Base-by-base conservation (phyloP, 192 early-diverging fungal genomes). In the Backusella westeae region DNA sequence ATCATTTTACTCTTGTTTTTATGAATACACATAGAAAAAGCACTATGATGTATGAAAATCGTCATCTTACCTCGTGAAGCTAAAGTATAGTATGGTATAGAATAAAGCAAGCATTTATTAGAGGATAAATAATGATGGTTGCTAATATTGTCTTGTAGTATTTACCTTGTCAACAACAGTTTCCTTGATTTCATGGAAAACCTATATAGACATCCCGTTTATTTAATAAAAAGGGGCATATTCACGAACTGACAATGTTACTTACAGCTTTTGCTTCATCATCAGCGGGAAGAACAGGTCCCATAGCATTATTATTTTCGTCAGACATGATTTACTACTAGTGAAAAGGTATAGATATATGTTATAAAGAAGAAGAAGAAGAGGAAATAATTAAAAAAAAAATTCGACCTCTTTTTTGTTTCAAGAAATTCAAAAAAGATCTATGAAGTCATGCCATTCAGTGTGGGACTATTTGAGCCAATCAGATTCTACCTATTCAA, bases 291-390 rank as follows among this genome's bases (percentile, higher is more conserved):
- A 35, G 56, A 69, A 84, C 85, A 1, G 36, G 65, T 23, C 79
- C 78, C 87, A 88, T 88, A 67, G 41, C 34, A 67, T 88, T 88
- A 42, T 85, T 73, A 34, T 73, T 77, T 44, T 67, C 85, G 72
- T 81, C 80, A 75, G 87, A 88, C 87, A 88, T 88, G 75, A 8
- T 70, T 63, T 63, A 63, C 5, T 63, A 29, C 12, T 63, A 63
- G 19, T 29, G 46, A 52, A 59, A 29, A 26, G 1, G 5, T 49
- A 46, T 26, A 52, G 14, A 71, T 67, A 23, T 34, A 76, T 44
- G 23, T 34, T 70, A 36, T 69, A 70, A 38, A 59, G 39, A 19
- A 34, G 6, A 65, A 65, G 39, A 34, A 77, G 44, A 53, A 36
- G 63, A 39, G 4, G 2, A 71, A 71, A 34, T n/a, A 34, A 65